Evolutionary conservation across 2,329 filamentous ascomycete species (phyloP).

Genomic region (Xylaria arbuscula): DNA sequence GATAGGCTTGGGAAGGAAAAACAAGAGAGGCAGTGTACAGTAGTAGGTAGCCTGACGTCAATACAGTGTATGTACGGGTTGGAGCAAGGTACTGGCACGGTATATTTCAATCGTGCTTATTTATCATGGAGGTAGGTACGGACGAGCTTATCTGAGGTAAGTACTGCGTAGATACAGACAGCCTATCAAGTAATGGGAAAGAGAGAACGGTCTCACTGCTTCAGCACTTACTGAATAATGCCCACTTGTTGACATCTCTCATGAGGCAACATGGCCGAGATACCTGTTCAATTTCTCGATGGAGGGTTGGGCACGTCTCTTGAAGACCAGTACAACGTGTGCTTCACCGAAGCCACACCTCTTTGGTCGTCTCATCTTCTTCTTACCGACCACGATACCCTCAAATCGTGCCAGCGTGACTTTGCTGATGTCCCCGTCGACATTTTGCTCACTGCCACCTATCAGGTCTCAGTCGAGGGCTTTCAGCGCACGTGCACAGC

Average conservation of each 20-base stretch:
- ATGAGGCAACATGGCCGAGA: constrained; percentile 27
- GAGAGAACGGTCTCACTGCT: not conserved
- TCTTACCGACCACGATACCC: constrained; percentile 62
- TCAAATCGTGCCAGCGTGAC: constrained; percentile 65
- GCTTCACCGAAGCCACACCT: constrained; percentile 63
- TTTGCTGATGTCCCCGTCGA: constrained; percentile 69
- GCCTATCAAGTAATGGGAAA: too few relatives aligned
- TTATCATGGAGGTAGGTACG: too few relatives aligned
- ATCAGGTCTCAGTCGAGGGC: constrained; percentile 69
- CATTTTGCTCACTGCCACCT: constrained; percentile 74
- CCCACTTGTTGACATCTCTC: not conserved
- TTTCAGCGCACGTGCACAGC: constrained; percentile 63
- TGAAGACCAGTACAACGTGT: constrained; percentile 64
- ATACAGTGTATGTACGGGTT: too few relatives aligned
- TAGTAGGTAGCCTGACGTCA: too few relatives aligned
- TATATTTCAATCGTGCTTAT: too few relatives aligned
- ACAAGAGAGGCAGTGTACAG: too few relatives aligned
- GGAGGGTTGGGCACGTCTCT: constrained; percentile 76
- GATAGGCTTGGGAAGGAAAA: too few relatives aligned
- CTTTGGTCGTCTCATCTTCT: constrained; percentile 77
- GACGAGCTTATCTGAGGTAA: too few relatives aligned
- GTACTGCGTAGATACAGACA: too few relatives aligned
- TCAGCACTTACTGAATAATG: constrained; percentile 2
- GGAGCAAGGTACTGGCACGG: too few relatives aligned
- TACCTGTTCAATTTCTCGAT: constrained; percentile 66